These are phyloP conservation scores for Fusarium sarcochroum DNA, from an alignment of 2,329 filamentous ascomycete species.

Conservation along the genomic window DNA sequence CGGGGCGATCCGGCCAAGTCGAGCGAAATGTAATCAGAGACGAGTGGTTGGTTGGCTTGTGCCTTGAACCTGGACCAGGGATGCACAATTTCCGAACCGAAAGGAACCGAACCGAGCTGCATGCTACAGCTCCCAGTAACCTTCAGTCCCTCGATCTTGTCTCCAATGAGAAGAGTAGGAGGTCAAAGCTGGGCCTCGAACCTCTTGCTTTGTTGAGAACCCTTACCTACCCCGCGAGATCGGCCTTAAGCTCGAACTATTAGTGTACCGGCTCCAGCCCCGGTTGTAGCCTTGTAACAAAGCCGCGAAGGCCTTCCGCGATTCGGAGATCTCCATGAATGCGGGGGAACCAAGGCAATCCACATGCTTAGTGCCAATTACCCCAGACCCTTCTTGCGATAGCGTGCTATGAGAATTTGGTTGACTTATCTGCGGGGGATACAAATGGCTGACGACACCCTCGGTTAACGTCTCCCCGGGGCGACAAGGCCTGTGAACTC, in stretches of 20 bases:
- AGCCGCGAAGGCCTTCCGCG: conserved; percentile 17
- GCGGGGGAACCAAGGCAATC: conserved; percentile 15
- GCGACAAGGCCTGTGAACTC: background rate
- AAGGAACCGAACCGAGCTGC: conserved; percentile 14
- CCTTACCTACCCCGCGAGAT: conserved; percentile 18
- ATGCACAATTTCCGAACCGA: conserved; percentile 19
- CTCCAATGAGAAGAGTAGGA: conserved; percentile 28
- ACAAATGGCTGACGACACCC: conserved; percentile 39
- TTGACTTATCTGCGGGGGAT: conserved; percentile 26
- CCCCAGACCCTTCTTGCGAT: conserved; percentile 25
- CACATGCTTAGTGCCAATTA: conserved; percentile 23
- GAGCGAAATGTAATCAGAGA: no score
- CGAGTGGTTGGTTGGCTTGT: background rate
- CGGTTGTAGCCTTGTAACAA: background rate
- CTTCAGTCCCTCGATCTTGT: background rate
- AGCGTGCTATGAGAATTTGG: conserved; percentile 5
- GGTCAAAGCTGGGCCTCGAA: conserved; percentile 8
- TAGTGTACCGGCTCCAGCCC: no score
- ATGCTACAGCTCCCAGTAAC: background rate
- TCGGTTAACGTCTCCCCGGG: conserved; percentile 19
- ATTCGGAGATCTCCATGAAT: conserved; percentile 29
- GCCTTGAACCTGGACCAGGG: no score
- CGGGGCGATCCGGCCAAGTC: no score
- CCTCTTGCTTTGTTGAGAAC: background rate
- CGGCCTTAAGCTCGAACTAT: background rate